Conservation (phyloP, 176 grass and related monocot species). For the Musa itinerans region DNA sequence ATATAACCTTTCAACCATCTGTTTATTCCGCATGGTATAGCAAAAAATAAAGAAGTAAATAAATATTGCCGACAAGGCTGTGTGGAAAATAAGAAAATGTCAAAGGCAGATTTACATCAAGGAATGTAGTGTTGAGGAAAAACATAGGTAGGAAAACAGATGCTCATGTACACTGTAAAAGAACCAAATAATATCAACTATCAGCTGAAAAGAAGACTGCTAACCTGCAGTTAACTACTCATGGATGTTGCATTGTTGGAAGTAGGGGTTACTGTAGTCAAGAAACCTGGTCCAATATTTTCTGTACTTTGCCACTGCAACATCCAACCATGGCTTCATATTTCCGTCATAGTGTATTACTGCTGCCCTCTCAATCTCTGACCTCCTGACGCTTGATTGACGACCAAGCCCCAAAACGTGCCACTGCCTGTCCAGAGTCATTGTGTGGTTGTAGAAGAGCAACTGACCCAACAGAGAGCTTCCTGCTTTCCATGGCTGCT, state of each 20-base stretch:
- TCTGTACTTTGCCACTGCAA: slow-evolving; percentile 55
- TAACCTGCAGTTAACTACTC: slow-evolving; percentile 17
- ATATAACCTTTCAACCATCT: not conserved
- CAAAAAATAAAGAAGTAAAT: not conserved
- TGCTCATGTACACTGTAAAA: not conserved
- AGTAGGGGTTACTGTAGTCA: slow-evolving; percentile 48
- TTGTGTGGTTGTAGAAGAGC: slow-evolving; percentile 60
- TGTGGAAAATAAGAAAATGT: not conserved
- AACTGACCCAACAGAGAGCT: slow-evolving; percentile 62
- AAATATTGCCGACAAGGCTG: not conserved
- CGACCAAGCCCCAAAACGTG: slow-evolving; percentile 58
- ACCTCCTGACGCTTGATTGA: slow-evolving; percentile 21
- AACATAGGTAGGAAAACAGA: not conserved
- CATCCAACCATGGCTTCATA: slow-evolving; percentile 77
- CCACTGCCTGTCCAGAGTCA: slow-evolving; percentile 52
- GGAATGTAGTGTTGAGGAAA: not conserved
- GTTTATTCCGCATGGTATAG: not conserved
- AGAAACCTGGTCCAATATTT: slow-evolving; percentile 56
- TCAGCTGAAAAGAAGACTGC: not conserved
- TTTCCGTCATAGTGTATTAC: slow-evolving; percentile 67
- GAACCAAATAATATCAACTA: not conserved
- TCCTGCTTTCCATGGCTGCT: slow-evolving; percentile 49
- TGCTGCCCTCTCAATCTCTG: slow-evolving; percentile 34
- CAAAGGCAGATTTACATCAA: not conserved
- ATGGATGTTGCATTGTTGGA: slow-evolving; percentile 72